Conservation (phyloP, 305 asterid species). For the Solanum chacoense region DNA sequence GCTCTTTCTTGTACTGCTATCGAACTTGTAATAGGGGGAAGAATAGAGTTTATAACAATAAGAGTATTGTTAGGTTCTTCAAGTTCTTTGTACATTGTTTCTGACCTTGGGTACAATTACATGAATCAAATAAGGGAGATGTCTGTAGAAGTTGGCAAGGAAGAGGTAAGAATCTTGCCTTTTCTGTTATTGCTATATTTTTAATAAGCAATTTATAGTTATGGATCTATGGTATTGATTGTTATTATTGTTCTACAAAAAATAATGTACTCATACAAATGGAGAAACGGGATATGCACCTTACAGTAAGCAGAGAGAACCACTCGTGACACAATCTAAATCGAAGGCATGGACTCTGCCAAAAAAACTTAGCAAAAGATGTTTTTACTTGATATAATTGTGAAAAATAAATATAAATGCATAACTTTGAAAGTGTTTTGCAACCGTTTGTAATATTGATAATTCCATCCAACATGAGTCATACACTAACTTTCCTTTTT, state of each 20-base stretch:
- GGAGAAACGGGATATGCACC: neutral
- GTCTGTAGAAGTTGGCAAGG: neutral
- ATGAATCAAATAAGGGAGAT: neutral
- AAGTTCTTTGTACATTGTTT: neutral
- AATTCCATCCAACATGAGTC: neutral
- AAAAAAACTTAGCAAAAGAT: conserved; percentile 9
- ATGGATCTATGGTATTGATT: neutral
- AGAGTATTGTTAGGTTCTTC: neutral
- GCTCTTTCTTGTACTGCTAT: neutral
- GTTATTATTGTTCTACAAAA: neutral
- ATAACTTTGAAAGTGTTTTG: neutral
- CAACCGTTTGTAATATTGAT: neutral
- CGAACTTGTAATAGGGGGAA: neutral
- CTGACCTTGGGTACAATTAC: neutral
- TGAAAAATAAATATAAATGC: neutral
- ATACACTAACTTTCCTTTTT: neutral
- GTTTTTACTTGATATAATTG: neutral
- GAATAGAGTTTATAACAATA: neutral
- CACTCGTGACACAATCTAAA: conserved; percentile 32
- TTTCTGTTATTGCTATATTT: neutral
- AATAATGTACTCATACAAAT: neutral
- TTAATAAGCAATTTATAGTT: neutral
- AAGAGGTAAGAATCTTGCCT: neutral
- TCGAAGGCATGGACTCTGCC: conserved; percentile 68
- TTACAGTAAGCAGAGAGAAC: neutral